These are phyloP conservation scores for Curvularia spicifera DNA, from an alignment of 2,329 filamentous ascomycete species.

Conservation along the genomic window DNA sequence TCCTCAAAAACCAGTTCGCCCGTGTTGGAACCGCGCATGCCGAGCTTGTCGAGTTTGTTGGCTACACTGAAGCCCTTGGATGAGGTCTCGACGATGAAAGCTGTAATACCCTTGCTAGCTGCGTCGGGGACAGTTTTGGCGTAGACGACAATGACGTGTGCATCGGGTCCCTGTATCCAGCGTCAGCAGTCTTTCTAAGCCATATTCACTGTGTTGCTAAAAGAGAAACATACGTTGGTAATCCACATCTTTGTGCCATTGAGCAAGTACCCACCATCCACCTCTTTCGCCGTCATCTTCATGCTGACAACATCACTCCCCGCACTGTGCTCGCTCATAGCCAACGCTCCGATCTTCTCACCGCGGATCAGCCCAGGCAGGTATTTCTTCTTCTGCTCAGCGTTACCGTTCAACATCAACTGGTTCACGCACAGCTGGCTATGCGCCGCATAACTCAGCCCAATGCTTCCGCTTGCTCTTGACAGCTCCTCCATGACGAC, in stretches of 20 bases:
- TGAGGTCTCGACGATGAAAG: slow-evolving; percentile 82
- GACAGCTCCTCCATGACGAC: slow-evolving; percentile 95
- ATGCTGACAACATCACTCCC: slow-evolving; percentile 96
- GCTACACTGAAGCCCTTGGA: slow-evolving; percentile 80
- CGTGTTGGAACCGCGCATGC: slow-evolving; percentile 96
- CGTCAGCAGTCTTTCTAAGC: neutral
- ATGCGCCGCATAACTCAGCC: slow-evolving; percentile 92
- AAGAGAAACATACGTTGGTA: slow-evolving; percentile 71
- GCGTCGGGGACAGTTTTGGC: slow-evolving; percentile 86
- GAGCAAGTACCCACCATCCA: slow-evolving; percentile 83
- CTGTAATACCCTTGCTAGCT: slow-evolving; percentile 89
- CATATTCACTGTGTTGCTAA: neutral
- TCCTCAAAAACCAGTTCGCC: slow-evolving; percentile 90
- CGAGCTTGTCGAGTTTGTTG: slow-evolving; percentile 94
- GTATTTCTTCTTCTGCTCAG: slow-evolving; percentile 79
- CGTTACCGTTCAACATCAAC: slow-evolving; percentile 83
- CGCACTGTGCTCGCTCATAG: slow-evolving; percentile 92
- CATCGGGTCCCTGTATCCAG: slow-evolving; percentile 73
- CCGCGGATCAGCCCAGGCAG: slow-evolving; percentile 83
- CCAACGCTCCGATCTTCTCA: slow-evolving; percentile 81
- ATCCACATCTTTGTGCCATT: slow-evolving; percentile 99
- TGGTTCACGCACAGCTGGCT: slow-evolving; percentile 97
- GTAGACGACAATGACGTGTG: slow-evolving; percentile 93
- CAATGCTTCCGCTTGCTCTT: slow-evolving; percentile 83
- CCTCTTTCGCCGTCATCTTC: slow-evolving; percentile 81